These are phyloP conservation scores for Metschnikowia baotianmanensis DNA, from an alignment of 805 yeast species.

Conservation along the genomic window DNA sequence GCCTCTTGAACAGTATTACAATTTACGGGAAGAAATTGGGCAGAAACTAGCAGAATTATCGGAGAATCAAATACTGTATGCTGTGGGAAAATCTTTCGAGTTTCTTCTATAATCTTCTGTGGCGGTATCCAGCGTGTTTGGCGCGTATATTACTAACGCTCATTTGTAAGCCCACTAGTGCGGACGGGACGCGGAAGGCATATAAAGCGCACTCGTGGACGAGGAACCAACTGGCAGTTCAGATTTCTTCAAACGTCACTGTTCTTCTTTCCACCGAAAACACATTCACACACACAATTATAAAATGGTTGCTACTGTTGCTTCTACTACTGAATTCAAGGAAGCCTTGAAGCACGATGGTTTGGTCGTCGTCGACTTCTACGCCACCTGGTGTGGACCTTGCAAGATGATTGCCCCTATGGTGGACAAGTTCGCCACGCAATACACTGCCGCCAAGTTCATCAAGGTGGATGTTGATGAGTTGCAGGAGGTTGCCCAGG, in stretches of 20 bases:
- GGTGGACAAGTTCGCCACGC: conserved; percentile 73
- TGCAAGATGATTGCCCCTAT: conserved; percentile 97
- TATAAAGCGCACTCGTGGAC: neutral
- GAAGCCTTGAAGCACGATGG: conserved; percentile 60
- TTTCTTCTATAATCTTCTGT: neutral
- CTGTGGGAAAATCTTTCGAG: conserved; percentile 1
- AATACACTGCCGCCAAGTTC: conserved; percentile 69
- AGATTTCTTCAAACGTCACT: neutral
- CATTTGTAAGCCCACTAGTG: conserved; percentile 8
- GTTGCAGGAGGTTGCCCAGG: conserved; percentile 70
- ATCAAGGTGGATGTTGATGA: conserved; percentile 91
- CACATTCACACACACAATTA: conserved; percentile 4
- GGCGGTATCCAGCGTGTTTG: neutral
- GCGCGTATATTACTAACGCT: conserved; percentile 3
- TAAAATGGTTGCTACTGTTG: conserved; percentile 39
- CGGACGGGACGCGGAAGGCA: conserved; percentile 4
- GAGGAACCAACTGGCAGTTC: neutral
- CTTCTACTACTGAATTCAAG: conserved; percentile 55
- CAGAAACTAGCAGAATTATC: neutral
- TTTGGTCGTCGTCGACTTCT: conserved; percentile 90
- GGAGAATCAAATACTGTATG: neutral
- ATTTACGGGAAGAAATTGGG: neutral
- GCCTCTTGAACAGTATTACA: conserved; percentile 2
- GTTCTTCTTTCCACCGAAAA: neutral
- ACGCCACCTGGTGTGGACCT: conserved; percentile 98